These are phyloP conservation scores for Umbelopsis ramanniana DNA, from an alignment of 192 early-diverging fungal species.

Conservation along the genomic window DNA sequence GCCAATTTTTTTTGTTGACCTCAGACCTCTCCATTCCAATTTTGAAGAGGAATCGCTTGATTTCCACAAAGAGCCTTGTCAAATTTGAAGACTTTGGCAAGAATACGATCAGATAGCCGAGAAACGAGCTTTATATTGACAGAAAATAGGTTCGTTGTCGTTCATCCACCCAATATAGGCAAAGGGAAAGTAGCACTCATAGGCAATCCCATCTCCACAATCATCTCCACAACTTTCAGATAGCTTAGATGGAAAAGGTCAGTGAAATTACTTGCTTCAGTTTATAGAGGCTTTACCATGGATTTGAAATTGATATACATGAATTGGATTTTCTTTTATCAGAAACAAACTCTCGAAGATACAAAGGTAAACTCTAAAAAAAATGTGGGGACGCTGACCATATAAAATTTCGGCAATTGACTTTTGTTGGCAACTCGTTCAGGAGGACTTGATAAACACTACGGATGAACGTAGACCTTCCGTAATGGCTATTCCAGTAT, in stretches of 20 bases:
- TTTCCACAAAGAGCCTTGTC: neutral
- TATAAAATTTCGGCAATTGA: neutral
- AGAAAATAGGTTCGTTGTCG: neutral
- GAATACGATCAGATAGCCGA: neutral
- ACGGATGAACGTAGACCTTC: neutral
- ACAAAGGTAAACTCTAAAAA: neutral
- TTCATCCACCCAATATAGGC: neutral
- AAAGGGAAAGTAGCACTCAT: neutral
- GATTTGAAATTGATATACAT: neutral
- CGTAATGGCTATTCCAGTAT: neutral
- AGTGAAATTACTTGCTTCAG: neutral
- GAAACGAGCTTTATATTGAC: neutral
- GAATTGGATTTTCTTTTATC: neutral
- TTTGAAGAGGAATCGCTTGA: neutral
- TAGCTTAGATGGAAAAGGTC: neutral
- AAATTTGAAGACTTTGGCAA: neutral
- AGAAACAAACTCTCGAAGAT: neutral
- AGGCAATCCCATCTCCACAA: too few species aligned
- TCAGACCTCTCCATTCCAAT: neutral
- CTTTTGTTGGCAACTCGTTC: neutral
- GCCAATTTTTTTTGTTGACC: slow-evolving; percentile 8
- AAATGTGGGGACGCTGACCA: neutral
- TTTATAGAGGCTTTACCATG: neutral
- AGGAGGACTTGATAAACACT: neutral
- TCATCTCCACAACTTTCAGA: too few species aligned